phyloP scores from a whole-genome alignment of 768 basidiomycete genomes.

The Psilocybe sp. region DNA sequence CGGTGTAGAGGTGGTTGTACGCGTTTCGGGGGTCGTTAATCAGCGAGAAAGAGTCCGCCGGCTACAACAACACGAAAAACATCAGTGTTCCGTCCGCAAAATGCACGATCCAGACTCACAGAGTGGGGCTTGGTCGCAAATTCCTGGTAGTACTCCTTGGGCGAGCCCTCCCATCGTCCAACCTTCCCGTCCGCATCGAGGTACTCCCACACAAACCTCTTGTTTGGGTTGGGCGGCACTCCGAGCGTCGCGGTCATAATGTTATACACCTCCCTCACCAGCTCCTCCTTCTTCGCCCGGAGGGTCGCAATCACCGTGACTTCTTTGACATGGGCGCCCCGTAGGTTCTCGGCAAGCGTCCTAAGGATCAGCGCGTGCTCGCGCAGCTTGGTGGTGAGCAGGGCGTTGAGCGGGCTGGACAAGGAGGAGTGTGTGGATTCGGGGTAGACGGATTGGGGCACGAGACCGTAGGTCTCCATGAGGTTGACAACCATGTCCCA shows the following conservation, averaged over 20 bases:
- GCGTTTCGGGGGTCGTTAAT: constrained; percentile 93
- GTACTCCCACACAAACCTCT: constrained; percentile 85
- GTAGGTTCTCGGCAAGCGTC: constrained; percentile 51
- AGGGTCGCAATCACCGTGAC: constrained; percentile 51
- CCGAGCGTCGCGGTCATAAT: constrained; percentile 86
- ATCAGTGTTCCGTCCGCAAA: background rate
- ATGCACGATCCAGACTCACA: constrained; percentile 31
- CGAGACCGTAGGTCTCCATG: constrained; percentile 74
- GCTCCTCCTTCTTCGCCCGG: constrained; percentile 80
- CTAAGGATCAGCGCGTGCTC: constrained; percentile 88
- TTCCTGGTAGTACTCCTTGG: constrained; percentile 73
- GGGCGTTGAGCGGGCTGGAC: constrained; percentile 66
- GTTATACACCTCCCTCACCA: constrained; percentile 81
- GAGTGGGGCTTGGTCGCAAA: constrained; percentile 57
- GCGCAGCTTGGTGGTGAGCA: constrained; percentile 88
- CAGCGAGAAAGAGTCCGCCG: constrained; percentile 81
- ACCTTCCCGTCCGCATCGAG: constrained; percentile 77
- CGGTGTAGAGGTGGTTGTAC: constrained; percentile 82
- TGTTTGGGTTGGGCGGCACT: constrained; percentile 73
- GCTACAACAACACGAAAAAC: constrained; percentile 32
- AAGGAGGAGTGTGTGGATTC: constrained; percentile 82
- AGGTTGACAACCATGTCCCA: constrained; percentile 85
- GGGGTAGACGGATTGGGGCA: constrained; percentile 81
- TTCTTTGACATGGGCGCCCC: constrained; percentile 41
- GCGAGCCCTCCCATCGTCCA: constrained; percentile 75